phyloP scores from a whole-genome alignment of 164 flowering plant genomes.

The Kingdonia uniflora region DNA sequence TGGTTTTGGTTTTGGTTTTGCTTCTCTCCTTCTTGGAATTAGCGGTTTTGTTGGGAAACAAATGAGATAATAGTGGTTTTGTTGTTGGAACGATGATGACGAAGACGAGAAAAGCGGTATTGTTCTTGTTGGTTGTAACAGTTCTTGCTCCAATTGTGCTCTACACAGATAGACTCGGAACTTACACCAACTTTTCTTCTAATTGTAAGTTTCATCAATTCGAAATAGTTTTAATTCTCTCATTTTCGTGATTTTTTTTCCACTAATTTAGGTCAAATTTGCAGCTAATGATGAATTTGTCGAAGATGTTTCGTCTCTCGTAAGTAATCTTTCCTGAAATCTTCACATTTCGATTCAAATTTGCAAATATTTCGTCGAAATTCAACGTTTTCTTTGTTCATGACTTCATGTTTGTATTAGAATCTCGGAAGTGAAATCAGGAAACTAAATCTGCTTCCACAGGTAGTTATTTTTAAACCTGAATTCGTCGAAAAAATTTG shows the following conservation, averaged over 20 bases:
- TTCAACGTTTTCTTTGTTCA: conserved; percentile 8
- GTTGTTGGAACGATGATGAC: neutral
- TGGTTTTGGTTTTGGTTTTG: no score
- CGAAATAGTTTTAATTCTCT: no score
- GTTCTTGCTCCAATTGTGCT: conserved; percentile 76
- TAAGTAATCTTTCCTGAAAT: conserved; percentile 21
- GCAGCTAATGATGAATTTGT: conserved; percentile 50
- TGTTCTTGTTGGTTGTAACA: conserved; percentile 50
- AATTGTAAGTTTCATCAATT: no score
- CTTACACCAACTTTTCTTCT: conserved; percentile 19
- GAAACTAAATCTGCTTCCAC: conserved; percentile 53
- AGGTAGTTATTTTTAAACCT: conserved; percentile 31
- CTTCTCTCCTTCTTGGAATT: no score
- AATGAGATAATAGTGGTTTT: no score
- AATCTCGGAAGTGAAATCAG: conserved; percentile 20
- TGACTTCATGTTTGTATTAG: conserved; percentile 1
- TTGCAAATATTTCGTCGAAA: conserved; percentile 27
- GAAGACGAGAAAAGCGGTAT: conserved; percentile 45
- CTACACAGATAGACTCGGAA: conserved; percentile 54
- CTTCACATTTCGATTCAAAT: neutral
- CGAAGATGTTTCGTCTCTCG: conserved; percentile 55
- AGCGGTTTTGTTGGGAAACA: no score
- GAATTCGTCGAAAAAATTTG: neutral
- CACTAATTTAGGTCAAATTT: neutral
- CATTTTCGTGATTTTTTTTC: no score